Evolutionary conservation across 108 stramenopile genomes (phyloP), one percentile per base, ranked within the genome.

Genomic region (Fragilariopsis cylindrus): DNA sequence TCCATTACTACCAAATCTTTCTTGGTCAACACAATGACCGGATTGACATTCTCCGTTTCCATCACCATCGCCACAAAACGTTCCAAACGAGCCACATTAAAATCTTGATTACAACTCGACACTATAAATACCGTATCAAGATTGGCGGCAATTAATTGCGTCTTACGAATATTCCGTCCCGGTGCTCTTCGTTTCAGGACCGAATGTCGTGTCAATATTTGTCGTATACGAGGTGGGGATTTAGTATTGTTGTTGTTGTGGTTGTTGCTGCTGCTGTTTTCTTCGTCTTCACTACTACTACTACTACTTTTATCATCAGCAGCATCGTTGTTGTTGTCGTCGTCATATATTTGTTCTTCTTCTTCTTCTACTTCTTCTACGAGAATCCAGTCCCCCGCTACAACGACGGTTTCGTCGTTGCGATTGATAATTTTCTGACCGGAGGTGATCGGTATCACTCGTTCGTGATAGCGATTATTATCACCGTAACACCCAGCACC

Each of bases 101-200:
- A 69, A 16, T 69, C 67, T 0, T 69, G 67, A 45, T 69, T 69
- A 49, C 49, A 69, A 11, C 48, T 50, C 39, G 67, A 69, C 7
- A 69, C 67, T 3, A 69, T 41, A 52, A 69, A 69, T 4, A 69
- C 67, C 49, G 67, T 69, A 49, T 69, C 48, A 30, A 69, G 67
- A 13, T 69, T 69, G 13, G 67, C 47, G n/a, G 67, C 67, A 19
- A 69, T 69, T 3, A 69, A 19, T 13, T 69, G 67, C 0, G 47
- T 47, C 67, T 18, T 9, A 30, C 67, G 67, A 8, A 40, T 43
- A 45, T 54, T 69, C 4, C 52, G 67, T 69, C 67, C 67, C 21
- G 67, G 67, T 13, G 67, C 67, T 45, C 48, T 18, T 8, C 67
- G 1, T 45, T 69, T 50, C 18, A 69, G 47, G 52, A 69, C 52